These are phyloP conservation scores for Scheffersomyces ergatensis DNA, from an alignment of 805 yeast species.

Conservation along the genomic window DNA sequence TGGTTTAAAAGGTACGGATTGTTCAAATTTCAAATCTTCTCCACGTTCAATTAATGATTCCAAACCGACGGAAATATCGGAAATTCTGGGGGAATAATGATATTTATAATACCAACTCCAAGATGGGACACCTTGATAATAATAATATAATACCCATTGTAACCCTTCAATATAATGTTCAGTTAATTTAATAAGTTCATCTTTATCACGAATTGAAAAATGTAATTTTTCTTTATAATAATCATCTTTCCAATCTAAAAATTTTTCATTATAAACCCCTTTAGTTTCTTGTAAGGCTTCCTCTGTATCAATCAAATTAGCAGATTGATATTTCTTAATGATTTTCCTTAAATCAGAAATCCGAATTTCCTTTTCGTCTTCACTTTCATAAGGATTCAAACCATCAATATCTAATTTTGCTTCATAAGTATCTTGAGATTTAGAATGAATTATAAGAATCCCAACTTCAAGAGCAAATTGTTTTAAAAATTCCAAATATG, in stretches of 20 bases:
- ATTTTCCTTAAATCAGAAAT: conserved; percentile 48
- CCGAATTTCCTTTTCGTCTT: conserved; percentile 60
- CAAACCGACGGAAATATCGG: conserved; percentile 77
- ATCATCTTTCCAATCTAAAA: conserved; percentile 77
- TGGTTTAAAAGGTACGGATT: conserved; percentile 82
- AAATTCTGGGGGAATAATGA: conserved; percentile 93
- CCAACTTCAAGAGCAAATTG: conserved; percentile 66
- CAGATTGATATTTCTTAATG: conserved; percentile 64
- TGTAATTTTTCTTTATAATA: conserved; percentile 82
- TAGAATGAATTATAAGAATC: conserved; percentile 62
- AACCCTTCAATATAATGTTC: conserved; percentile 88
- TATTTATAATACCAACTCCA: conserved; percentile 94
- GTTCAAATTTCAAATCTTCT: conserved; percentile 46
- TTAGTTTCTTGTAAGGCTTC: conserved; percentile 46
- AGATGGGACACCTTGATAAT: conserved; percentile 86
- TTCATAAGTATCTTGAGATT: conserved; percentile 52
- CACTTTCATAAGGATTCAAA: conserved; percentile 61
- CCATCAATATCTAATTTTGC: conserved; percentile 74
- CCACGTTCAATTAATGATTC: conserved; percentile 41
- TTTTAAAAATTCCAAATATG: conserved; percentile 60
- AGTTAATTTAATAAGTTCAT: conserved; percentile 58
- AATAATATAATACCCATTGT: conserved; percentile 94
- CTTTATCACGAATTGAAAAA: conserved; percentile 61
- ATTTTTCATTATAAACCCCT: conserved; percentile 68
- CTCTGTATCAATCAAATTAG: conserved; percentile 61